phyloP scores from a whole-genome alignment of 2,329 filamentous ascomycete species.

The Pseudocercospora ulei region DNA sequence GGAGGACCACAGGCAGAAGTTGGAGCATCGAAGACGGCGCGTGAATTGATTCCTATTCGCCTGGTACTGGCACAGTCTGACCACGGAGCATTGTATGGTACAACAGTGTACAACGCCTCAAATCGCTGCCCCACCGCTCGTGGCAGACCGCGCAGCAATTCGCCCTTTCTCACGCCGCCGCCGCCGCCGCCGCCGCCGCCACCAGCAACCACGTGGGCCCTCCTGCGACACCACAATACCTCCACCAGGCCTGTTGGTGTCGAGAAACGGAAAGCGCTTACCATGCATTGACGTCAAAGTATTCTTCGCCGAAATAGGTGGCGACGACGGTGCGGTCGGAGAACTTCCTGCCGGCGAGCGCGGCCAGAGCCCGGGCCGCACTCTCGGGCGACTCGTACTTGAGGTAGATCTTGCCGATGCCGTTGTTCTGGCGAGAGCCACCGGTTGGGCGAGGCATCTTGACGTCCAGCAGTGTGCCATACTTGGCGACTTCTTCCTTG shows the following conservation, averaged over 20 bases:
- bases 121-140: too few species aligned
- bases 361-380: conserved; percentile 72
- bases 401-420: conserved; percentile 95
- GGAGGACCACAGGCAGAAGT: too few species aligned
- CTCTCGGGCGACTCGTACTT: conserved; percentile 74
- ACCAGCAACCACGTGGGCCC: too few species aligned
- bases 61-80: too few species aligned
- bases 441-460: conserved; percentile 85
- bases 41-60: too few species aligned
- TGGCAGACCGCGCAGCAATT: too few species aligned
- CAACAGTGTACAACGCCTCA: too few species aligned
- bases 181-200: too few species aligned
- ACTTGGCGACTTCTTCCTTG: conserved; percentile 85
- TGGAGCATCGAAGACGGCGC: too few species aligned
- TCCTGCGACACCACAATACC: too few species aligned
- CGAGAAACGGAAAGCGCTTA: conserved; percentile 37
- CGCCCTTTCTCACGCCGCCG: too few species aligned
- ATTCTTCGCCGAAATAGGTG: conserved; percentile 96
- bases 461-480: conserved; percentile 71
- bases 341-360: conserved; percentile 92
- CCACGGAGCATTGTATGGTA: too few species aligned
- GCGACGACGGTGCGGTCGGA: conserved; percentile 91
- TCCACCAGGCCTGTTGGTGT: conserved; percentile 6
- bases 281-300: conserved; percentile 87
- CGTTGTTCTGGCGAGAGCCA: conserved; percentile 71